Evolutionary conservation across 1,284 basidiomycete genomes (phyloP).

Genomic region (Ganoderma meredithae): DNA sequence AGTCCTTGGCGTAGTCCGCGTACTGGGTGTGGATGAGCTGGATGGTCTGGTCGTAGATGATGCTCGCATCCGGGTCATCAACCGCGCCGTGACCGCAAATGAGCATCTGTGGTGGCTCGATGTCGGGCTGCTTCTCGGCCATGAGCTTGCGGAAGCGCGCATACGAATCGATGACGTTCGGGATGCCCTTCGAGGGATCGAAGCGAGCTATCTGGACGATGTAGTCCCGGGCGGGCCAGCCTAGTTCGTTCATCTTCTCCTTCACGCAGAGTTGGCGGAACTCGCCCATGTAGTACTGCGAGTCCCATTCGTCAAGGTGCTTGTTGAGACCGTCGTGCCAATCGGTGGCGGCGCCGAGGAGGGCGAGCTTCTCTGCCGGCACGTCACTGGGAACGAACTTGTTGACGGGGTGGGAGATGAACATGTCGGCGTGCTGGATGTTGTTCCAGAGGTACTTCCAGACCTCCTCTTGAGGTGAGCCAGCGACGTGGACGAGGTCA

Average conservation of each 20-base stretch:
- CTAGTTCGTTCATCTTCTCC: constrained; percentile 65
- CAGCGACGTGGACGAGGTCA: constrained; percentile 74
- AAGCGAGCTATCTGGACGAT: constrained; percentile 88
- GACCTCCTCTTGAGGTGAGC: constrained; percentile 85
- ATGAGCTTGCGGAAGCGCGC: constrained; percentile 76
- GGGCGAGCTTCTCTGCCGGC: constrained; percentile 69
- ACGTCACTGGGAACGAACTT: constrained; percentile 89
- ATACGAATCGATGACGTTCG: constrained; percentile 85
- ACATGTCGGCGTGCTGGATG: constrained; percentile 84
- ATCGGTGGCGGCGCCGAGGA: constrained; percentile 82
- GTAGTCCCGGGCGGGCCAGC: constrained; percentile 84
- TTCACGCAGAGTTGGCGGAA: constrained; percentile 77
- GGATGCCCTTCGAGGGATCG: constrained; percentile 80
- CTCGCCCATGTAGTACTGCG: constrained; percentile 83
- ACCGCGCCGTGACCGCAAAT: constrained; percentile 90
- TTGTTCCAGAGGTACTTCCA: constrained; percentile 93
- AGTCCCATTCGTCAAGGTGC: constrained; percentile 76
- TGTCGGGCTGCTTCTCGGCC: constrained; percentile 52
- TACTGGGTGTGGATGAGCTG: constrained; percentile 65
- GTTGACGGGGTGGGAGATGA: constrained; percentile 91
- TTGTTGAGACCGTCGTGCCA: constrained; percentile 93
- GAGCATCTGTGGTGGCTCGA: constrained; percentile 80
- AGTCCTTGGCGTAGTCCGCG: constrained; percentile 66
- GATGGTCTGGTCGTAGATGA: constrained; percentile 84
- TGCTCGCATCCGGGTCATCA: constrained; percentile 85